A percentile compares a stretch with the other conserved stretches of the same genome.
Conservation (phyloP, 2,329 filamentous ascomycete genomes). For the Penicillium thymicola region DNA sequence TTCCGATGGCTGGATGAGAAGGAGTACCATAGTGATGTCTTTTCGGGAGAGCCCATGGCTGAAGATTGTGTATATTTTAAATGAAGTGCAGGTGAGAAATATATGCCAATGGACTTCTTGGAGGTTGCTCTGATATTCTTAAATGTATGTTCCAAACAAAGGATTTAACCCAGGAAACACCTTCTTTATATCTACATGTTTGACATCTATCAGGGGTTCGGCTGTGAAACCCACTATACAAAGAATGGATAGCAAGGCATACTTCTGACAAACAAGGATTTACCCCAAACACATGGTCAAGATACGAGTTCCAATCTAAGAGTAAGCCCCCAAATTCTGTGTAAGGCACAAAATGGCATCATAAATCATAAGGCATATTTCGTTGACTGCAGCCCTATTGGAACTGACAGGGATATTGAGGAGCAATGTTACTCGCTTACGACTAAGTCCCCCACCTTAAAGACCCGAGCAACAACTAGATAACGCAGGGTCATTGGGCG, state of each 20-base stretch:
- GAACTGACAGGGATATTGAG: neutral
- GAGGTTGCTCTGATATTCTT: neutral
- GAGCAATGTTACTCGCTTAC: neutral
- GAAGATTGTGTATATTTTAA: slow-evolving; percentile 2
- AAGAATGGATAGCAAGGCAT: neutral
- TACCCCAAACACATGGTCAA: neutral
- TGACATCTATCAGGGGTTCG: neutral
- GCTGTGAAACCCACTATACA: neutral
- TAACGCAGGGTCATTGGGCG: neutral
- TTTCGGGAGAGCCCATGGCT: slow-evolving; percentile 3
- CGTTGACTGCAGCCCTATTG: neutral
- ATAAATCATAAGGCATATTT: neutral
- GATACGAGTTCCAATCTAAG: neutral
- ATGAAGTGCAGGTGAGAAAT: neutral
- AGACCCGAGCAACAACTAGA: neutral
- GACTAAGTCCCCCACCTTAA: neutral
- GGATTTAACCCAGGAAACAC: neutral
- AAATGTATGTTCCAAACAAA: neutral
- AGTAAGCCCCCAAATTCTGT: neutral
- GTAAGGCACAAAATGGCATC: too few species aligned
- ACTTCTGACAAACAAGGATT: neutral
- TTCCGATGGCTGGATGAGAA: slow-evolving; percentile 12
- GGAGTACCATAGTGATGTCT: slow-evolving; percentile 6
- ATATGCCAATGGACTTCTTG: neutral
- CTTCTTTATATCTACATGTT: neutral